Evolutionary conservation across 768 basidiomycete species (phyloP), one percentile per base, ranked within the genome.

Genomic region (Boletus speciosus): DNA sequence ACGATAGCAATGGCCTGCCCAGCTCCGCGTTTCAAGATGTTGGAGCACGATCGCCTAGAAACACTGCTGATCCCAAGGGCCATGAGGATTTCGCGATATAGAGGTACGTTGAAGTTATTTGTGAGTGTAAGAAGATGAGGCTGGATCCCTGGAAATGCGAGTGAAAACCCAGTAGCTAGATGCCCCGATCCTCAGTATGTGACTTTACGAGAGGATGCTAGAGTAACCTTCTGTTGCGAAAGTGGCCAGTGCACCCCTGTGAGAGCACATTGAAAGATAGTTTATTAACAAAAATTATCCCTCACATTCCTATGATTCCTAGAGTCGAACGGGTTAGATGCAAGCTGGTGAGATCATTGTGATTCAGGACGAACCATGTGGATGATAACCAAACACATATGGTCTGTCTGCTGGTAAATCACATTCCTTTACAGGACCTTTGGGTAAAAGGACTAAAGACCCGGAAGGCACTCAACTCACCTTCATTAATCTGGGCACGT

Each of bases 291-390:
- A 52, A 21, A 44, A 31, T 6, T 0, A 45, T 8, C 10, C 72
- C 88, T 65, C 76, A 96, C 94, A 97, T 98, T 63, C 96, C 95
- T 68, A 99, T 98, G 60, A 99, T 98, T 38, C 94, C 92, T 94
- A 60, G 11, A 52, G 43, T 39, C 7, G 15, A 44, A n/a, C 6
- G 9, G 41, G 50, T 63, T 12, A 66, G 57, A 40, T 4, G 19
- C 10, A 6, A 19, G 11, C 1, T 25, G 21, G 14, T 4, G 40
- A 42, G 29, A 55, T 21, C 35, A 55, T 5, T 16, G 1, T n/a
- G 21, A 8, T 21, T 10, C 32, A 40, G 51, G 43, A 67, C 81
- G 34, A 55, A 86, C 95, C 97, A 71, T 99, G 97, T 16, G 97
- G 97, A 71, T 99, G 97, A 71, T 98, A 98, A 8, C 96, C 97